Conservation (phyloP, 345 rosid genomes). For the Excoecaria agallocha region DNA sequence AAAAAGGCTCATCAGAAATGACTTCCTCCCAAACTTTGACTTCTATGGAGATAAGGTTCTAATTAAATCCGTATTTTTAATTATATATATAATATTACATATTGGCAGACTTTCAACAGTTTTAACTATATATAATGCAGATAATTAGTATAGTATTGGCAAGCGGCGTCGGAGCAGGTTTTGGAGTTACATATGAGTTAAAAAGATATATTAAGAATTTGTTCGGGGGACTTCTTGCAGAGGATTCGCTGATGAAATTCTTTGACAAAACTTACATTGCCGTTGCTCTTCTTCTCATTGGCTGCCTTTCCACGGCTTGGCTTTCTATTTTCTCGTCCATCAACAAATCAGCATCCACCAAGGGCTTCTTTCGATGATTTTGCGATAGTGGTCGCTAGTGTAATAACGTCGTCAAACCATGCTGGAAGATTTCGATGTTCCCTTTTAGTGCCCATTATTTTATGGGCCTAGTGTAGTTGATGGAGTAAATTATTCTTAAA, state of each 20-base stretch:
- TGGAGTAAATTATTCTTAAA: no score
- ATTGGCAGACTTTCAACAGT: no score
- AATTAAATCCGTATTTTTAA: no score
- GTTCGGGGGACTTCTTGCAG: background rate
- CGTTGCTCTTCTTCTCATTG: conserved; percentile 17
- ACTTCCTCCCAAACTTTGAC: conserved; percentile 21
- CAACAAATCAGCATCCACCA: background rate
- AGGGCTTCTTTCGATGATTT: conserved; percentile 4
- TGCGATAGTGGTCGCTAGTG: no score
- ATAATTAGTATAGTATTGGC: conserved; percentile 16
- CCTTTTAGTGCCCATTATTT: no score
- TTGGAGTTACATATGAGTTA: conserved; percentile 17
- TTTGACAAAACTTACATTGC: conserved; percentile 13
- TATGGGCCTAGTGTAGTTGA: no score
- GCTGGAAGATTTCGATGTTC: no score
- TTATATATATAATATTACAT: no score
- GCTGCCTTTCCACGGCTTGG: conserved; percentile 11
- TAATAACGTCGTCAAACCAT: no score
- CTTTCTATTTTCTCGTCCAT: conserved; percentile 24
- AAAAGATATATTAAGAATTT: background rate
- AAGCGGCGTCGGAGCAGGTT: conserved; percentile 24
- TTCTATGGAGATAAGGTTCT: conserved; percentile 24
- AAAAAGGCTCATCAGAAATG: conserved; percentile 13
- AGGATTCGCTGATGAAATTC: background rate
- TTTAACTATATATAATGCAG: background rate